Conservation (phyloP, 2,329 filamentous ascomycete species). For the Microsporum audouinii region DNA sequence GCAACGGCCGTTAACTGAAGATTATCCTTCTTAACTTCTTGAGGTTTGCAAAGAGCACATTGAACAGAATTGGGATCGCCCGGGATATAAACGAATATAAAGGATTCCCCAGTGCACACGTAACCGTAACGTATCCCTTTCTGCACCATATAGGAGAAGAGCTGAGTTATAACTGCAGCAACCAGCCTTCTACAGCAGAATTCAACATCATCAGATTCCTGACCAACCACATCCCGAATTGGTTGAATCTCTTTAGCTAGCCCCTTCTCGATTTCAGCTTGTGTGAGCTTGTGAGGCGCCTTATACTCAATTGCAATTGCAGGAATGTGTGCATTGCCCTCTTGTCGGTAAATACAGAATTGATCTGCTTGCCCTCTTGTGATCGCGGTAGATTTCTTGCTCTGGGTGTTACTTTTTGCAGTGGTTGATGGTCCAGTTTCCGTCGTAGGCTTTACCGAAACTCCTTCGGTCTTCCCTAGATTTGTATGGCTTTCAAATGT, state of each 20-base stretch:
- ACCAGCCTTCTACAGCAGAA: slow-evolving; percentile 18
- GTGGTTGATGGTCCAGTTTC: not conserved
- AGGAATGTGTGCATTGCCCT: slow-evolving; percentile 16
- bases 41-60: not conserved
- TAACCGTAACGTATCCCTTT: slow-evolving; percentile 20
- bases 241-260: slow-evolving; percentile 18
- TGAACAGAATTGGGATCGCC: slow-evolving; percentile 3
- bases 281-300: slow-evolving; percentile 19
- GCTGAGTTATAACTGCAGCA: slow-evolving; percentile 19
- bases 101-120: slow-evolving; percentile 23
- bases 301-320: slow-evolving; percentile 20
- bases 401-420: not conserved
- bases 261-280: slow-evolving; percentile 19
- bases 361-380: slow-evolving; percentile 7
- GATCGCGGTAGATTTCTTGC: not conserved
- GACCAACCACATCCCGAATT: slow-evolving; percentile 18
- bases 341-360: slow-evolving; percentile 8
- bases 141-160: slow-evolving; percentile 24
- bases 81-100: slow-evolving; percentile 18
- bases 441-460: not conserved
- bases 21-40: slow-evolving; percentile 23
- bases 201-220: slow-evolving; percentile 19
- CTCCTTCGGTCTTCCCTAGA: not conserved
- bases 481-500: slow-evolving; percentile 8
- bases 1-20: slow-evolving; percentile 30